A percentile compares a stretch with the other conserved stretches of the same genome.
phyloP scores from a whole-genome alignment of 2,329 filamentous ascomycete genomes.

The Fusarium sambucinum region DNA sequence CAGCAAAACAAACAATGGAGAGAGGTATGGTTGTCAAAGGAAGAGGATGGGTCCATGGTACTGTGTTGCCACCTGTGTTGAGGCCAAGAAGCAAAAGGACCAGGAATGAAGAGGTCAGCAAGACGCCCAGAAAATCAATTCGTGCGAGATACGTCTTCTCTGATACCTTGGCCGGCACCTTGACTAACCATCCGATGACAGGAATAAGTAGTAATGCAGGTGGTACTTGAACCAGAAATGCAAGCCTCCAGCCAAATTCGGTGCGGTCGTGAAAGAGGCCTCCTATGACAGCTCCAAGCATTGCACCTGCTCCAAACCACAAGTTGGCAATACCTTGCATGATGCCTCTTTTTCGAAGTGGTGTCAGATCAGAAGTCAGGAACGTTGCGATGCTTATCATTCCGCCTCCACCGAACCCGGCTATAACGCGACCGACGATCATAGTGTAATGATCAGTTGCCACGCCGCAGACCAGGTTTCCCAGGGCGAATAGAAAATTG shows the following conservation, averaged over 20 bases:
- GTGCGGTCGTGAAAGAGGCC: conserved; percentile 10
- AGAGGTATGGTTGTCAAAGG: conserved; percentile 74
- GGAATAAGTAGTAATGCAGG: not conserved
- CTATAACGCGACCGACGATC: conserved; percentile 78
- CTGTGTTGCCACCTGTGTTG: conserved; percentile 77
- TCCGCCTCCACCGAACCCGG: conserved; percentile 81
- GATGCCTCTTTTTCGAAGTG: conserved; percentile 63
- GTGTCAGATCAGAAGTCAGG: conserved; percentile 74
- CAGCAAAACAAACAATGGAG: conserved; percentile 65
- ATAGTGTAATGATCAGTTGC: conserved; percentile 72
- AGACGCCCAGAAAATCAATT: conserved; percentile 79
- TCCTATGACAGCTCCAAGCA: conserved; percentile 12
- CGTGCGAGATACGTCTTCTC: conserved; percentile 73
- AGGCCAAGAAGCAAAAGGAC: conserved; percentile 78
- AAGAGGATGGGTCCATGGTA: conserved; percentile 79
- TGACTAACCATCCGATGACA: conserved; percentile 5
- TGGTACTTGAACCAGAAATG: conserved; percentile 11
- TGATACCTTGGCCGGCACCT: conserved; percentile 75
- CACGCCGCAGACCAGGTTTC: conserved; percentile 81
- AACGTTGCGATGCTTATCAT: conserved; percentile 73
- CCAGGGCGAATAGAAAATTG: conserved; percentile 78
- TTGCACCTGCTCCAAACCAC: conserved; percentile 7
- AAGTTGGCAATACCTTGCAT: conserved; percentile 11
- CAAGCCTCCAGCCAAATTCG: conserved; percentile 7
- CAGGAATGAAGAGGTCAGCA: conserved; percentile 71